A percentile compares a stretch with the other conserved stretches of the same genome.
Evolutionary conservation across 495 filamentous ascomycete genomes (phyloP).

Genomic region (Podospora sp.): DNA sequence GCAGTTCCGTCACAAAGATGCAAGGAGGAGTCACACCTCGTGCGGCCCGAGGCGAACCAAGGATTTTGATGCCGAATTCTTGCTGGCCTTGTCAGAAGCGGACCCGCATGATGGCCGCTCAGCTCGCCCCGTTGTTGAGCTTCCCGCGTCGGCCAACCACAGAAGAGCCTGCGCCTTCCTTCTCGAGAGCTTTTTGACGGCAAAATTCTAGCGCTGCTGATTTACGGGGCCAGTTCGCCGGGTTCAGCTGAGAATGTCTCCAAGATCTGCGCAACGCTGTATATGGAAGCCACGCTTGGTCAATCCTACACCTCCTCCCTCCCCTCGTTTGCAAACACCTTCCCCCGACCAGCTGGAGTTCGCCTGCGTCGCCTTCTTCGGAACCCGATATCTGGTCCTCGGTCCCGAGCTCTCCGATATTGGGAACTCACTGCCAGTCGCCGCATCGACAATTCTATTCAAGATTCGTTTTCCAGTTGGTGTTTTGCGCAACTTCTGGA

Average conservation of each 20-base stretch:
- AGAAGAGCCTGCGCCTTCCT: background rate
- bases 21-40: background rate
- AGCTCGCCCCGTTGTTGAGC: background rate
- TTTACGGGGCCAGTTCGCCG: background rate
- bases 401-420: background rate
- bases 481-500: background rate
- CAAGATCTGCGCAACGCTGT: background rate
- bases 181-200: background rate
- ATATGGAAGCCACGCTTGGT: background rate
- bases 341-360: background rate
- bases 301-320: background rate
- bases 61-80: background rate
- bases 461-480: background rate
- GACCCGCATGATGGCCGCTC: background rate
- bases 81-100: background rate
- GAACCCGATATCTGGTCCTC: background rate
- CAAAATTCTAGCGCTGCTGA: background rate
- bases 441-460: background rate
- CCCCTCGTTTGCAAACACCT: background rate
- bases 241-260: background rate
- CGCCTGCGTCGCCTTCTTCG: background rate
- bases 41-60: background rate
- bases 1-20: background rate
- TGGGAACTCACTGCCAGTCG: slow-evolving; percentile 3
- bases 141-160: background rate